These are phyloP conservation scores for Rhipidocladum racemiflorum DNA, from an alignment of 176 grass and related monocot genomes.

Conservation along the genomic window DNA sequence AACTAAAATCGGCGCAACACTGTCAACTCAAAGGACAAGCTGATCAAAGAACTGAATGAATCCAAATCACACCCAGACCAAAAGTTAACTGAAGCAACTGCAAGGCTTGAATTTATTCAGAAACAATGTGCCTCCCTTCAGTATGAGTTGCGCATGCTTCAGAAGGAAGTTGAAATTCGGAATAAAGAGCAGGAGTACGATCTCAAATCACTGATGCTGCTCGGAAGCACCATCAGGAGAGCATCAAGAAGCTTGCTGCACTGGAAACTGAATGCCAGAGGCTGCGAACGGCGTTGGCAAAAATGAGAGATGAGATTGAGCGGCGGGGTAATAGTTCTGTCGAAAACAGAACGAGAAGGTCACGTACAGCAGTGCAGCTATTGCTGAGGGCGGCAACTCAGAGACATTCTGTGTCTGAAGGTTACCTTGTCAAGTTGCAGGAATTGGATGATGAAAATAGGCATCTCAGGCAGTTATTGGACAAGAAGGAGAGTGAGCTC, in stretches of 20 bases:
- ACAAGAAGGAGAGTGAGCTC: conserved; percentile 43
- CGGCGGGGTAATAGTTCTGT: conserved; percentile 7
- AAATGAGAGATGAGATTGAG: conserved; percentile 69
- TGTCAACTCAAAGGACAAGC: conserved; percentile 51
- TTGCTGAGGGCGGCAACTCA: not conserved
- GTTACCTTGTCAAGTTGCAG: conserved; percentile 41
- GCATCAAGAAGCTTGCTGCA: conserved; percentile 43
- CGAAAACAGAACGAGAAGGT: conserved; percentile 33
- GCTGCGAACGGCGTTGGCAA: conserved; percentile 61
- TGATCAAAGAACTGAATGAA: conserved; percentile 48
- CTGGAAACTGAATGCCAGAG: conserved; percentile 69
- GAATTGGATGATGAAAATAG: conserved; percentile 61
- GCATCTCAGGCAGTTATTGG: conserved; percentile 51
- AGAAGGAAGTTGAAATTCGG: conserved; percentile 69
- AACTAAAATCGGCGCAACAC: conserved; percentile 47
- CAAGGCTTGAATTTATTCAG: conserved; percentile 40
- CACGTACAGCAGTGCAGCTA: conserved; percentile 13
- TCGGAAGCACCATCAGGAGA: conserved; percentile 52
- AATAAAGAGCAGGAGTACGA: conserved; percentile 55
- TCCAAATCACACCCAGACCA: conserved; percentile 42
- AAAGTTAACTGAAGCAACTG: conserved; percentile 41
- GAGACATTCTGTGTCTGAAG: conserved; percentile 10
- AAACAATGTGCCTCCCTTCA: conserved; percentile 60
- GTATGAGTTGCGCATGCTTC: conserved; percentile 58
- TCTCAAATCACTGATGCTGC: conserved; percentile 57